Percentiles rank a stretch among this genome's conserved stretches.
phyloP scores from a whole-genome alignment of 768 basidiomycete species.

The Mycena maculata region DNA sequence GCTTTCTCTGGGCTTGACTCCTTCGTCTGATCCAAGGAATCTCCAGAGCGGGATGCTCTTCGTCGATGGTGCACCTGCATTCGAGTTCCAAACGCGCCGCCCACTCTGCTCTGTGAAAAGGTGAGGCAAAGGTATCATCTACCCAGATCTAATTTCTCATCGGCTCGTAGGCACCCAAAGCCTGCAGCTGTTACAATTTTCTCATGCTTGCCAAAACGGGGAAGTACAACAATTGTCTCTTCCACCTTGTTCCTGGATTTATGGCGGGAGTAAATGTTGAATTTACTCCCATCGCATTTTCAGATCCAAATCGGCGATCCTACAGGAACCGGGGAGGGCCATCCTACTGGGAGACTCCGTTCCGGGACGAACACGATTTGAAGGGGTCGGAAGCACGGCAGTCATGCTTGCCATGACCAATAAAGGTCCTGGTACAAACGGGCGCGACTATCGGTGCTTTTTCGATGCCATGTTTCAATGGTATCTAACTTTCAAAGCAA shows the following conservation, averaged over 20 bases:
- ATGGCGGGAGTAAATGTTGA: constrained; percentile 70
- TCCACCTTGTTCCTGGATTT: constrained; percentile 95
- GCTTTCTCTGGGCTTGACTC: no score
- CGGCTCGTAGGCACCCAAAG: constrained; percentile 85
- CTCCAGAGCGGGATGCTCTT: no score
- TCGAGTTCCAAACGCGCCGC: no score
- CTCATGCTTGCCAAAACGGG: constrained; percentile 91
- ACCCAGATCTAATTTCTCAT: not conserved
- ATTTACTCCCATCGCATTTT: not conserved
- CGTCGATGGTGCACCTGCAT: no score
- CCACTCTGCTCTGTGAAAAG: constrained; percentile 92
- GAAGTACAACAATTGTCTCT: constrained; percentile 90
- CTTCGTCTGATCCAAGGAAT: no score
- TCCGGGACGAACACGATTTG: constrained; percentile 92
- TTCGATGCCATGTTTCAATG: constrained; percentile 96
- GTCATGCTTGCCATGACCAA: constrained; percentile 94
- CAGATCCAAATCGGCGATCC: constrained; percentile 99
- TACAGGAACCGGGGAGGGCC: constrained; percentile 94
- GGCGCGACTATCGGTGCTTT: no score
- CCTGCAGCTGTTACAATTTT: constrained; percentile 99
- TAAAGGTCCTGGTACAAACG: constrained; percentile 90
- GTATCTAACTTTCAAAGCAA: constrained; percentile 88
- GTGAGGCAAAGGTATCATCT: constrained; percentile 52
- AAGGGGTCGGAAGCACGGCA: constrained; percentile 92
- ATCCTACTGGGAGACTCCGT: constrained; percentile 95